A percentile compares a stretch with the other conserved stretches of the same genome.
Conservation (phyloP, 2,329 filamentous ascomycete species). For the Chaetoscypha palmicola region DNA sequence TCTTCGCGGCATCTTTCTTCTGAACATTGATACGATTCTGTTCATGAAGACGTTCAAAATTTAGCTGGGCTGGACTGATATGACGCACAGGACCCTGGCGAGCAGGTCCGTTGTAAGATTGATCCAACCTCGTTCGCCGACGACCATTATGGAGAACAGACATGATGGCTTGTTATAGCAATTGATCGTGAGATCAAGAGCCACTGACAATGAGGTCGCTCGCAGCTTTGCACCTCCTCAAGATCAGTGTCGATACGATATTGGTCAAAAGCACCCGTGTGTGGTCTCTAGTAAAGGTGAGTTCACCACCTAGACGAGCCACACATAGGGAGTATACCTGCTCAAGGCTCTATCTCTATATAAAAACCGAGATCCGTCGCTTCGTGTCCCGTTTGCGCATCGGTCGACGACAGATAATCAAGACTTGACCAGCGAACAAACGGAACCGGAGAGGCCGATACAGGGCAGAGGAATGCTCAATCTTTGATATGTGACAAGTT, state of each 20-base stretch:
- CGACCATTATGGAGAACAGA: constrained; percentile 26
- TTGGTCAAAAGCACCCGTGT: no score
- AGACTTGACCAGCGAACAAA: constrained; percentile 10
- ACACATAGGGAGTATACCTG: neutral
- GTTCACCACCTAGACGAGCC: neutral
- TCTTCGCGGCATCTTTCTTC: constrained; percentile 40
- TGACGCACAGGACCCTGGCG: constrained; percentile 33
- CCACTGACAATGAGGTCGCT: constrained; percentile 2
- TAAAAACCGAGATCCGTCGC: neutral
- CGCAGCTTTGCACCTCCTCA: constrained; percentile 24
- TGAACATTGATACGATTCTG: constrained; percentile 50
- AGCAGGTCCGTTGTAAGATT: constrained; percentile 27
- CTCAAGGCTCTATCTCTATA: neutral
- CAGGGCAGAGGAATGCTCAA: constrained; percentile 18
- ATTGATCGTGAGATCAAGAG: constrained; percentile 2
- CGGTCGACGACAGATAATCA: neutral
- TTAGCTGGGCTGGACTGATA: constrained; percentile 54
- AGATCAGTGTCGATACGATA: no score
- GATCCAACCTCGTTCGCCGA: constrained; percentile 26
- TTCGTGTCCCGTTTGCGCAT: neutral
- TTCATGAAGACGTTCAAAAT: constrained; percentile 54
- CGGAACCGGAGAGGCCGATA: constrained; percentile 17
- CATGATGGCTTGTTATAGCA: constrained; percentile 16
- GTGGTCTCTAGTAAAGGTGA: no score
- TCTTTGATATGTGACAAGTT: no score